phyloP scores from a whole-genome alignment of 495 filamentous ascomycete genomes.

The Podospora appendiculata region DNA sequence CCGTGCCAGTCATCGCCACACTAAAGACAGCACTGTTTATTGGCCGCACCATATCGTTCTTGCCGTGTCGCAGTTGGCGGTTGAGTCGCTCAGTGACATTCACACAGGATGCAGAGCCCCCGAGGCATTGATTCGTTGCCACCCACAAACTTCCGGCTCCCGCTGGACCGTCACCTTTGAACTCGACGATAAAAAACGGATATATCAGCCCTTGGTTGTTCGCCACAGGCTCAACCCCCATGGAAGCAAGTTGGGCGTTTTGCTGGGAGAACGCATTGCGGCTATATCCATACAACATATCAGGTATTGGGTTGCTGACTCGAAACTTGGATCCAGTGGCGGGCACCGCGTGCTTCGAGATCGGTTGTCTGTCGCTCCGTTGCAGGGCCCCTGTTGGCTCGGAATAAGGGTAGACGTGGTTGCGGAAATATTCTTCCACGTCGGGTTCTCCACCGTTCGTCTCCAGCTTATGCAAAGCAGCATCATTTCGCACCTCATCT shows the following conservation, averaged over 20 bases:
- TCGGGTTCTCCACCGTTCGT: not conserved
- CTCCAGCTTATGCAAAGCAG: not conserved
- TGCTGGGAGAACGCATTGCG: not conserved
- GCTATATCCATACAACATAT: slow-evolving; percentile 19
- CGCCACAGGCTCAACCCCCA: slow-evolving; percentile 11
- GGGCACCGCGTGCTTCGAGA: slow-evolving; percentile 6
- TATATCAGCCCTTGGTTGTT: slow-evolving; percentile 13
- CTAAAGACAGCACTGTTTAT: slow-evolving; percentile 21
- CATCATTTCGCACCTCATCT: not conserved
- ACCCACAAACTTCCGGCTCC: slow-evolving; percentile 15
- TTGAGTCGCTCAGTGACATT: slow-evolving; percentile 13
- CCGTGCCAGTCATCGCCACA: slow-evolving; percentile 22
- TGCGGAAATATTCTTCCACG: not conserved
- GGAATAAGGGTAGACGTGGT: not conserved
- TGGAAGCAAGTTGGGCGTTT: slow-evolving; percentile 10
- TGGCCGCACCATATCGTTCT: slow-evolving; percentile 6
- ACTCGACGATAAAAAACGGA: slow-evolving; percentile 25
- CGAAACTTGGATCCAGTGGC: slow-evolving; percentile 6
- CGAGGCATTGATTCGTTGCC: slow-evolving; percentile 24
- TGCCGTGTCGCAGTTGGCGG: slow-evolving; percentile 8
- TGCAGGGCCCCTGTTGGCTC: not conserved
- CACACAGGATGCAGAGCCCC: slow-evolving; percentile 9
- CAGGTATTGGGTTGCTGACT: slow-evolving; percentile 14
- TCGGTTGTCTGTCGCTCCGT: not conserved
- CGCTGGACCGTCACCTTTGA: slow-evolving; percentile 13